Conservation (phyloP, 1,284 basidiomycete species). For the Trichosporon sp. region DNA sequence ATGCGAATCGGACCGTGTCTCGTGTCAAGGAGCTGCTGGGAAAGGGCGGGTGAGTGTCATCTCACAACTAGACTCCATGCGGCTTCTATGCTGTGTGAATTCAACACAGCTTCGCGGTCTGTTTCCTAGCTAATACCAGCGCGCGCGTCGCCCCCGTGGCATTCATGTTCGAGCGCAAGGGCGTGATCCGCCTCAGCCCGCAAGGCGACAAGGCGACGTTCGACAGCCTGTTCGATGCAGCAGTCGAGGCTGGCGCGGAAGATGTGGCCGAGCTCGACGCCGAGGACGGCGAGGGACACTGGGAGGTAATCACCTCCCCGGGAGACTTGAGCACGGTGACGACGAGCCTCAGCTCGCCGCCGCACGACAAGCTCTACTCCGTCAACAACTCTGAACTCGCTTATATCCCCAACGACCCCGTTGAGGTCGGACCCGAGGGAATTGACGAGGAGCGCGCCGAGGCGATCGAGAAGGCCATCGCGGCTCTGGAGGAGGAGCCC, state of each 20-base stretch:
- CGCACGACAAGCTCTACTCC: conserved; percentile 19
- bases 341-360: conserved; percentile 17
- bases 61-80: background rate
- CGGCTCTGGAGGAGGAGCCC: conserved; percentile 36
- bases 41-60: conserved; percentile 54
- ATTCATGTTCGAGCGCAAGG: conserved; percentile 69
- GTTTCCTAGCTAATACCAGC: conserved; percentile 49
- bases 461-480: conserved; percentile 27
- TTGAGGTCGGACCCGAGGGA: conserved; percentile 23
- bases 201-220: conserved; percentile 30
- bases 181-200: conserved; percentile 58
- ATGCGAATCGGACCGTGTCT: conserved; percentile 63
- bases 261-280: conserved; percentile 48
- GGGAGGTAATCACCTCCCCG: conserved; percentile 33
- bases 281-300: conserved; percentile 26
- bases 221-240: conserved; percentile 45
- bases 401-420: conserved; percentile 34
- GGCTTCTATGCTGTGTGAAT: too few relatives aligned
- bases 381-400: conserved; percentile 34
- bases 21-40: conserved; percentile 60
- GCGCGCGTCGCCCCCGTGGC: conserved; percentile 65
- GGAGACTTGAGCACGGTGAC: conserved; percentile 29
- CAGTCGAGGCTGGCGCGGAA: conserved; percentile 49
- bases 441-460: conserved; percentile 33
- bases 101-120: too few relatives aligned